Base-by-base conservation (phyloP, 2,329 filamentous ascomycete species). In the Didymella keratinophila region DNA sequence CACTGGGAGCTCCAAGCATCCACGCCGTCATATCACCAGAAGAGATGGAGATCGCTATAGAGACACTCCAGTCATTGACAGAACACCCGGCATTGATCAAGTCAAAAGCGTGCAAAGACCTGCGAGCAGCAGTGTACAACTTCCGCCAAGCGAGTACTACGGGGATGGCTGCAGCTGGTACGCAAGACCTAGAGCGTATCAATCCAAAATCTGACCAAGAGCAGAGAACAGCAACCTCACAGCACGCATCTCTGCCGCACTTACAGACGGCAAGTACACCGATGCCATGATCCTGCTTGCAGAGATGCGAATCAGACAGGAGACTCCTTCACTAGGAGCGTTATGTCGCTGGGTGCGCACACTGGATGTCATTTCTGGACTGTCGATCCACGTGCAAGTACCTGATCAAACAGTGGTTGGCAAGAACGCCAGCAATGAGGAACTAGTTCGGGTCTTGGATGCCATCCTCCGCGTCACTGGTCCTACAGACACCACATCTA, bases 331-430 rank as follows among this genome's bases (percentile, higher is more conserved):
- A 64, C 77, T 91, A 0, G 89, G 89, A 20, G 87, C 88, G 1
- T 75, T 91, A 8, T 90, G 88, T 72, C 85, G 89, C 56, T 91
- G 89, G 89, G 88, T 91, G 4, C 83, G 89, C 56, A 88, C 90
- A 68, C 78, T 91, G 25, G 88, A 91, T 66, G 85, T 90, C 23
- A 85, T 90, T 48, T 89, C 86, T 63, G 87, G 87, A 1, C 76
- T 90, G 8, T 86, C 86, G 3, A 85, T 86, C 21, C 79, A 84
- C 52, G 78, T 84, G 0, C 64, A 70, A 54, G 80, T 80, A 2
- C 74, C 77, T 44, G 71, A 72, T 37, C 71, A 75, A 12, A 69
- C 63, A 11, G 54, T 72, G 1, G 67, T 67, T 14, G 68, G 70
- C n/a, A 58, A 58, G 5, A 71, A 70, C 39, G 84, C 87, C 11